Percentiles rank a stretch among this genome's conserved stretches.
phyloP scores from a whole-genome alignment of 73 alveolate species.

The Strombidium stylifer region DNA sequence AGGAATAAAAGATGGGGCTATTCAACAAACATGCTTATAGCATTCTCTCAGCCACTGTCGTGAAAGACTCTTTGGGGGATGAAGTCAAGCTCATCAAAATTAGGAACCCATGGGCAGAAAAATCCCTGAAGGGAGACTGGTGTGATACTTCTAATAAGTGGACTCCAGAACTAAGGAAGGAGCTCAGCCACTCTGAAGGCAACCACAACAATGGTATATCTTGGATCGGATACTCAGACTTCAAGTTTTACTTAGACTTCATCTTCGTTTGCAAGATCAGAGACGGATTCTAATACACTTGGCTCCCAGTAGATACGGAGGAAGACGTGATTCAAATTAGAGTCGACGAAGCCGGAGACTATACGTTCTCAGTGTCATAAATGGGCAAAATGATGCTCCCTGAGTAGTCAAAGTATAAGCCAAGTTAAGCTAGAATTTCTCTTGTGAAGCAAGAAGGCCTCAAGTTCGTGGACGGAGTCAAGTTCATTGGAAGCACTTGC shows the following conservation, averaged over 20 bases:
- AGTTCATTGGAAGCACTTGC: conserved; percentile 78
- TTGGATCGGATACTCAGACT: conserved; percentile 36
- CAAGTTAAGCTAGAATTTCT: conserved; percentile 34
- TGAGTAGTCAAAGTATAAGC: conserved; percentile 72
- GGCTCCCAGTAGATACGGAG: conserved; percentile 24
- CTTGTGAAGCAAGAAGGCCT: conserved; percentile 1
- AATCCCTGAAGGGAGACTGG: conserved; percentile 97
- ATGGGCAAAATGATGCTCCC: conserved; percentile 64
- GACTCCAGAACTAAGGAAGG: conserved; percentile 90
- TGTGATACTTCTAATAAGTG: conserved; percentile 80
- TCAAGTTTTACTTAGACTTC: conserved; percentile 29
- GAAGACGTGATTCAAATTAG: conserved; percentile 54
- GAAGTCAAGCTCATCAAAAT: conserved; percentile 66
- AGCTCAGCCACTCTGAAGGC: neutral
- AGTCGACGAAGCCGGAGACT: conserved; percentile 39
- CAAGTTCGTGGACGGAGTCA: conserved; percentile 25
- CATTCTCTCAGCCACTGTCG: conserved; percentile 67
- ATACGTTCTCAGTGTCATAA: conserved; percentile 37
- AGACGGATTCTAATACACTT: conserved; percentile 66
- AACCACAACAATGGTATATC: neutral
- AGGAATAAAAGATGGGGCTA: conserved; percentile 47
- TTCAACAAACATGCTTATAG: conserved; percentile 35
- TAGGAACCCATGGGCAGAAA: conserved; percentile 83
- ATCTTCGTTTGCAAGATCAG: conserved; percentile 56
- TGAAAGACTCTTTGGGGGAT: conserved; percentile 47